phyloP scores from a whole-genome alignment of 1,284 basidiomycete species.

The Pseudozyma hubeiensis region DNA sequence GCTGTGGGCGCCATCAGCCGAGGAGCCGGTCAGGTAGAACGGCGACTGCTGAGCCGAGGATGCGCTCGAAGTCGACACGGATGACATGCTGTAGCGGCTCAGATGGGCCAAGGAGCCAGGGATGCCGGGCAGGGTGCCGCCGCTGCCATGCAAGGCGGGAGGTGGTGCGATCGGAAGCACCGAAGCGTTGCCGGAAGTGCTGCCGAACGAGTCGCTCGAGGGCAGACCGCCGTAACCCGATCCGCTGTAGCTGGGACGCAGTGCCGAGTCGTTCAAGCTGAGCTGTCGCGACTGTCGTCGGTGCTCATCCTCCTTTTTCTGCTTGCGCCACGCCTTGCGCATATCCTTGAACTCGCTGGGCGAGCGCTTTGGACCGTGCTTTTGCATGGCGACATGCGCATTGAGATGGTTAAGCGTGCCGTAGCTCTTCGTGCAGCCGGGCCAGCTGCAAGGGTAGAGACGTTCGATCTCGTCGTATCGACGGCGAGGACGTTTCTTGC shows the following conservation, averaged over 20 bases:
- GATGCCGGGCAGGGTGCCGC: slow-evolving; percentile 14
- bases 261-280: slow-evolving; percentile 13
- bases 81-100: slow-evolving; percentile 45
- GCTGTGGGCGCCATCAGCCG: slow-evolving; percentile 3
- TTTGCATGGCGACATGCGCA: slow-evolving; percentile 91
- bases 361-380: slow-evolving; percentile 84
- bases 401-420: slow-evolving; percentile 91
- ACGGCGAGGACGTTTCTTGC: slow-evolving; percentile 60
- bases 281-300: slow-evolving; percentile 42
- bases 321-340: slow-evolving; percentile 92
- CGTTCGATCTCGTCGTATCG: slow-evolving; percentile 77
- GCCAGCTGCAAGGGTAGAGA: slow-evolving; percentile 85
- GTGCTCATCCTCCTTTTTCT: slow-evolving; percentile 80
- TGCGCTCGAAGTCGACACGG: slow-evolving; percentile 19
- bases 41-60: slow-evolving; percentile 7
- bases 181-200: slow-evolving; percentile 11
- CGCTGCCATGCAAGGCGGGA: slow-evolving; percentile 19
- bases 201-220: slow-evolving; percentile 6
- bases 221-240: slow-evolving; percentile 19
- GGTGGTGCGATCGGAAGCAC: slow-evolving; percentile 25
- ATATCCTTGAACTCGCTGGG: slow-evolving; percentile 96
- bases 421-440: slow-evolving; percentile 84
- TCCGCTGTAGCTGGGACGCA: slow-evolving; percentile 23
- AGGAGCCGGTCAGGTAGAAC: slow-evolving; percentile 18
- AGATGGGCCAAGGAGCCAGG: slow-evolving; percentile 28